phyloP scores from a whole-genome alignment of 1,139 yeast species.

The Debaryomyces coudertii region DNA sequence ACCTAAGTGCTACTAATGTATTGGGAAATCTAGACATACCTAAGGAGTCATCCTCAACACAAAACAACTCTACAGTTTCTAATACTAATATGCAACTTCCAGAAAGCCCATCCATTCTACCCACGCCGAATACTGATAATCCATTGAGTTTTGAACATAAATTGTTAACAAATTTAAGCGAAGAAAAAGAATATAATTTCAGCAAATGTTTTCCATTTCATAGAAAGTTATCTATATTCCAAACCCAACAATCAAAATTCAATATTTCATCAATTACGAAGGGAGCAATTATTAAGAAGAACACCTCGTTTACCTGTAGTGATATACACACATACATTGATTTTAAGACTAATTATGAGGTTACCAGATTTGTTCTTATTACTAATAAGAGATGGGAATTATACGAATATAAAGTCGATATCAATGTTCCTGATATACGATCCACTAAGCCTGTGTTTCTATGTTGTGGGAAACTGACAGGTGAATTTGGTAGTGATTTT shows the following conservation, averaged over 20 bases:
- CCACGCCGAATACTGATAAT: not conserved
- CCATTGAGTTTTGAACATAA: conserved; percentile 1
- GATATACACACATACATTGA: conserved; percentile 56
- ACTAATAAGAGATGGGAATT: conserved; percentile 75
- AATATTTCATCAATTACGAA: conserved; percentile 38
- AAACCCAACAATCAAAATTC: conserved; percentile 61
- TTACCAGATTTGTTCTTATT: conserved; percentile 64
- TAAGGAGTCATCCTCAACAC: not conserved
- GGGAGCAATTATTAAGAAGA: conserved; percentile 44
- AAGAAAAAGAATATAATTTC: conserved; percentile 63
- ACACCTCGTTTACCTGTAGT: conserved; percentile 53
- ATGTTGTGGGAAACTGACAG: conserved; percentile 70
- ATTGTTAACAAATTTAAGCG: conserved; percentile 24
- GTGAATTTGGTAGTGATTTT: conserved; percentile 61
- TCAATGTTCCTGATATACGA: conserved; percentile 16
- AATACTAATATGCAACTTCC: not conserved
- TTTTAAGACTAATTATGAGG: conserved; percentile 42
- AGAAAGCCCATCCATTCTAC: not conserved
- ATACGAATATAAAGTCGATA: conserved; percentile 44
- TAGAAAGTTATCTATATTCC: conserved; percentile 64
- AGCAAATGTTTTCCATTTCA: conserved; percentile 84
- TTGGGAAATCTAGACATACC: not conserved
- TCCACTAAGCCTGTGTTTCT: conserved; percentile 53
- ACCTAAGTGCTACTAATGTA: not conserved
- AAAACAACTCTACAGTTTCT: not conserved